Evolutionary conservation across 108 stramenopile species (phyloP).

Genomic region (Tribonema minus): DNA sequence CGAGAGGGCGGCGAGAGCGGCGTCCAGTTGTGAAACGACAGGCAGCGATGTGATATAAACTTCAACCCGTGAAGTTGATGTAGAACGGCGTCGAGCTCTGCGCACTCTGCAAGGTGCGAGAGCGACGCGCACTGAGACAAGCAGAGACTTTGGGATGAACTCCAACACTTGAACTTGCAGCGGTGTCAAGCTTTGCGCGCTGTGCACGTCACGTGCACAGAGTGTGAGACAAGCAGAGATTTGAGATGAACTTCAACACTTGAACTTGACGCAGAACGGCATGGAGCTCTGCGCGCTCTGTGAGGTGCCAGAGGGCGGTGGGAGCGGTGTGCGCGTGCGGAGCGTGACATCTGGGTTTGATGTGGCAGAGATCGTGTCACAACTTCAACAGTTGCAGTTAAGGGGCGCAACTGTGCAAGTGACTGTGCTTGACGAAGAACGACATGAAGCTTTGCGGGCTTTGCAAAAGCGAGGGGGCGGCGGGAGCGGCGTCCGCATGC

Average conservation of each 20-base stretch:
- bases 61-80: constrained; percentile 89
- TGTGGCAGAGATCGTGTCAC: constrained; percentile 48
- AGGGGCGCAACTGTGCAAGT: too few species aligned
- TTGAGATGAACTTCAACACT: constrained; percentile 68
- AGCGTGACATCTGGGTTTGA: too few species aligned
- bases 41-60: constrained; percentile 40
- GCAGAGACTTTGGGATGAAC: constrained; percentile 50
- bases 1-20: too few species aligned
- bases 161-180: constrained; percentile 85
- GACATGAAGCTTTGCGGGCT: too few species aligned
- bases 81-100: constrained; percentile 90
- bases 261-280: constrained; percentile 89
- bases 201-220: too few species aligned
- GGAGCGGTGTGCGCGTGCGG: too few species aligned
- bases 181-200: too few species aligned
- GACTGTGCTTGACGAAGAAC: too few species aligned
- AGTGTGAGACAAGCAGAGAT: constrained; percentile 41
- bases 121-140: not conserved
- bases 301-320: too few species aligned
- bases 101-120: constrained; percentile 89
- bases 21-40: constrained; percentile 16
- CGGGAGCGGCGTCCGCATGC: too few species aligned
- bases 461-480: too few species aligned
- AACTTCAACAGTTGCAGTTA: constrained; percentile 85
- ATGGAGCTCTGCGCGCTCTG: constrained; percentile 91